Percentiles rank a stretch among this genome's conserved stretches.
Conservation (phyloP, 169 alveolate genomes). For the Theileria equi region DNA sequence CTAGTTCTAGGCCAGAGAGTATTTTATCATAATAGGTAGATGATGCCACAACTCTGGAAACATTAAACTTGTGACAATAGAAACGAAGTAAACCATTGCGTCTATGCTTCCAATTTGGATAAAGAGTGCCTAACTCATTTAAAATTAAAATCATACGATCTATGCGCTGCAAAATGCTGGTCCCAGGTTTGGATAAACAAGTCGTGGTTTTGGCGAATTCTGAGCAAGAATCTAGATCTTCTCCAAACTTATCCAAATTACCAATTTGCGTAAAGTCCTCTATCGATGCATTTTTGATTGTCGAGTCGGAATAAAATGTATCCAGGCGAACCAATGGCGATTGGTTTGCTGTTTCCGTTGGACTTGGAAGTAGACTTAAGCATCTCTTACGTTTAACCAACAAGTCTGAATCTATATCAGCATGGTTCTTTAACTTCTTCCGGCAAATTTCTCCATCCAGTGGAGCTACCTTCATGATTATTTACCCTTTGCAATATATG, state of each 20-base stretch:
- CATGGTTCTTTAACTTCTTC: neutral
- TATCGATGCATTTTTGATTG: neutral
- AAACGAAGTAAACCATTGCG: constrained; percentile 45
- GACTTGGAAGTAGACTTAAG: neutral
- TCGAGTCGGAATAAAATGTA: constrained; percentile 26
- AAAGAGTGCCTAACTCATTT: constrained; percentile 39
- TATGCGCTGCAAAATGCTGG: constrained; percentile 11
- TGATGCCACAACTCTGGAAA: neutral
- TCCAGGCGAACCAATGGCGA: constrained; percentile 23
- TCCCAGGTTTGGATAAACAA: constrained; percentile 4
- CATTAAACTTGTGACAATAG: constrained; percentile 61
- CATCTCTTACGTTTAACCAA: neutral
- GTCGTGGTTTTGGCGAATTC: too few species aligned
- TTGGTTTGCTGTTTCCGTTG: constrained; percentile 16
- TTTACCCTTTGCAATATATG: too few species aligned
- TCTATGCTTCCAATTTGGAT: constrained; percentile 56
- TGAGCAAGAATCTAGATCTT: neutral
- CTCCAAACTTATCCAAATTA: neutral
- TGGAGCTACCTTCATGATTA: too few species aligned
- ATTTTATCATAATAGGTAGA: constrained; percentile 23
- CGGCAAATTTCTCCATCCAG: too few species aligned
- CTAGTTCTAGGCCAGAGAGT: constrained; percentile 3
- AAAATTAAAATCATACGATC: constrained; percentile 9
- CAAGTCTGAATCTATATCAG: neutral
- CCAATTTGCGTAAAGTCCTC: neutral